Conservation (phyloP, 2,329 filamentous ascomycete genomes). For the Epichloe gansuensis region DNA sequence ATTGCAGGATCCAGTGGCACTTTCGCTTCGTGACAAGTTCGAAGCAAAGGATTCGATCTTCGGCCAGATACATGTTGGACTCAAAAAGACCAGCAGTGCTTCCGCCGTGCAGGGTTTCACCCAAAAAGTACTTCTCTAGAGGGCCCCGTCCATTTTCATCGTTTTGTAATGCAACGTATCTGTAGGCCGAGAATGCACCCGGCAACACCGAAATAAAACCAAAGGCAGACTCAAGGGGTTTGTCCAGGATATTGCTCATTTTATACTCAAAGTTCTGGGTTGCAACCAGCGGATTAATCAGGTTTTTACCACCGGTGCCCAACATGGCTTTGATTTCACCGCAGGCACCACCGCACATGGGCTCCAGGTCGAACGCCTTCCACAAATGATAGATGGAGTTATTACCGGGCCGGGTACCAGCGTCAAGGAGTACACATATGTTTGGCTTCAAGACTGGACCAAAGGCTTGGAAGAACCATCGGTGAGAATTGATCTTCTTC, state of each 20-base stretch:
- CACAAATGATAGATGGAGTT: conserved; percentile 96
- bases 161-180: conserved; percentile 88
- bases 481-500: conserved; percentile 99
- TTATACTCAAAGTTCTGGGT: conserved; percentile 99
- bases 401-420: conserved; percentile 84
- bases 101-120: conserved; percentile 88
- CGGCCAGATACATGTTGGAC: conserved; percentile 97
- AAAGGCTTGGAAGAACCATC: conserved; percentile 99
- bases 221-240: conserved; percentile 92
- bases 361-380: conserved; percentile 96
- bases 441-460: conserved; percentile 86
- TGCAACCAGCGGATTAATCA: conserved; percentile 86
- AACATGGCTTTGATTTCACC: conserved; percentile 99
- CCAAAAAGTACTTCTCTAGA: conserved; percentile 92
- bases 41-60: conserved; percentile 97
- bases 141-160: conserved; percentile 91
- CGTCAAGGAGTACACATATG: conserved; percentile 91
- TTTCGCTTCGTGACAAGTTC: conserved; percentile 96
- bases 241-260: conserved; percentile 98
- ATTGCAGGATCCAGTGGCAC: conserved; percentile 93
- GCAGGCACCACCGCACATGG: conserved; percentile 93
- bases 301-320: conserved; percentile 67
- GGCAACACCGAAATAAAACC: conserved; percentile 95
- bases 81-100: conserved; percentile 92
- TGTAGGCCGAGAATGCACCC: conserved; percentile 96